Base-by-base conservation (phyloP, 768 basidiomycete genomes). In the Tylopilus intermedius region DNA sequence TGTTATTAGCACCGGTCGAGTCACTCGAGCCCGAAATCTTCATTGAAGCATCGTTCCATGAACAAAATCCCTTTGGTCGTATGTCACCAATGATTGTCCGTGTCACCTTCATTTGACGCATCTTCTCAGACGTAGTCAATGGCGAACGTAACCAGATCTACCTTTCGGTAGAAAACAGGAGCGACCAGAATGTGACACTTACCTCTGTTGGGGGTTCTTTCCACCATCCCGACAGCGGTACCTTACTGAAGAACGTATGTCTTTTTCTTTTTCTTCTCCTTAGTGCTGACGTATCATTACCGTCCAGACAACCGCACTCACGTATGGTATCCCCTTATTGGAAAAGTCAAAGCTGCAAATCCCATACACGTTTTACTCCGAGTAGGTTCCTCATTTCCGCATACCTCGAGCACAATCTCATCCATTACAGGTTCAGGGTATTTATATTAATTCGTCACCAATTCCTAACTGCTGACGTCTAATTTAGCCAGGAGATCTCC, bases 31-130 rank as follows among this genome's bases (percentile, higher is more conserved):
- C 81, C 45, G 84, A 83, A 63, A 71, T 90, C 52, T 48, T 69
- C 38, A 69, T 75, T 11, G 58, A 69, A 56, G 82, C 83, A 51
- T 72, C 76, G 7, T 91, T 90, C 67, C 80, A 82, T 14, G 84
- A 88, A 58, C 74, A 74, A 45, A 90, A 91, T 62, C 77, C 81
- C 1, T 89, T 90, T 61, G 84, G 83, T 61, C 86, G 89, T 90
- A 67, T 58, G 88, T 79, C 46, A 48, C 54, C 21, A 38, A 30
- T 18, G 18, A 38, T 26, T 2, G 3, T 13, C 1, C 24, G 2
- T 24, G 55, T 47, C 61, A 58, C 22, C 57, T 48, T 42, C 8
- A 7, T 33, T 35, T 62, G 37, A 61, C 49, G 37, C 41, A n/a
- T 50, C 21, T 30, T 37, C 56, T n/a, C 62, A 92, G 90, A 90